Base-by-base conservation (phyloP, 345 rosid species). In the Capsella bursapastoris region DNA sequence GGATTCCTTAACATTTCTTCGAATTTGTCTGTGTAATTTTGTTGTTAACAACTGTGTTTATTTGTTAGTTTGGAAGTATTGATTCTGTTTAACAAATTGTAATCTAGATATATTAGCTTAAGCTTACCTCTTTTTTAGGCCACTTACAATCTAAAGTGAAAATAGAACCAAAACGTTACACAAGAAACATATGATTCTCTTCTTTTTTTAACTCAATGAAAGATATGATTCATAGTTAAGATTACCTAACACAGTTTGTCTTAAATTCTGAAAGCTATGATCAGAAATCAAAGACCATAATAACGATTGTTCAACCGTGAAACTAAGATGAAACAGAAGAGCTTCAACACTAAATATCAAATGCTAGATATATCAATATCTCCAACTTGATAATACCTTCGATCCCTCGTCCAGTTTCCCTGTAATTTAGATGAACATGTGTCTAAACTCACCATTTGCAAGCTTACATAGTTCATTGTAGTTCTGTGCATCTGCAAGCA, bases 401-500 rank as follows among this genome's bases (percentile, higher is more conserved):
- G 25, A 22, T 22, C 25, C 25, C 25, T 1, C 25, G 25, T 22
- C 25, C 25, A 22, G 25, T 22, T 22, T 22, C 25, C 29, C 6
- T 18, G 10, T 16, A 4, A 22, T 6, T 88, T 71, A 93, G 55
- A 93, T 82, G 83, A 90, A 93, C 55, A 90, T 68, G 64, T 83
- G 79, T 47, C 80, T 87, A 62, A 80, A 93, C 75, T 89, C 94
- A 3, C 92, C 96, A 45, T 89, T 93, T 66, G 94, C 90, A n/a
- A 93, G 98, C 83, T 91, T 87, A 71, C 98, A 93, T 15, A 93
- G 90, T 80, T 89, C 88, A 78, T 91, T 87, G 66, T 87, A 89
- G 82, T 74, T 85, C 14, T 67, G 16, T 34, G 80, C 78, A 69
- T 93, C 98, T 91, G 92, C 81, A 80, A 84, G 14, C 61, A 16